A percentile compares a stretch with the other conserved stretches of the same genome.
Conservation (phyloP, 225 moss, liverwort and hornwort genomes). For the Asterella californica region DNA sequence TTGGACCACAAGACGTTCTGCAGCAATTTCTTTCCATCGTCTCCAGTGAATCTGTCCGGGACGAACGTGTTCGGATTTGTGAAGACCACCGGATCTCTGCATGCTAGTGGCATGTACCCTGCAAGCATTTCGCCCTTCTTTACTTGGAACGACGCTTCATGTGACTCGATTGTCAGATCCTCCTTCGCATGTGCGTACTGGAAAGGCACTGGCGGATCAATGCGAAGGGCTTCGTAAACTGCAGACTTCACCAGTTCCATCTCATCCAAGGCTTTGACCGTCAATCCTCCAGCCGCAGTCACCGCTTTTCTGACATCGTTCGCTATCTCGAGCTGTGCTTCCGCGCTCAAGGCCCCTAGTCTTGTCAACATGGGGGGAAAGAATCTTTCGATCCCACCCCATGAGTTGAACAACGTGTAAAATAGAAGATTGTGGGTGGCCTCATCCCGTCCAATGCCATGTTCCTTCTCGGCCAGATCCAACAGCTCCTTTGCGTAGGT, state of each 20-base stretch:
- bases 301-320: constrained; percentile 41
- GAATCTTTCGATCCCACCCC: constrained; percentile 33
- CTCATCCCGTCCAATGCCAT: constrained; percentile 37
- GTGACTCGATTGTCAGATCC: constrained; percentile 41
- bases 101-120: constrained; percentile 6
- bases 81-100: constrained; percentile 12
- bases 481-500: constrained; percentile 32
- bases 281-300: constrained; percentile 33
- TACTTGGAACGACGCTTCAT: constrained; percentile 42
- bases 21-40: constrained; percentile 56
- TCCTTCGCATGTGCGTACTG: constrained; percentile 49
- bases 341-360: constrained; percentile 24
- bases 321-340: constrained; percentile 38
- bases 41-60: constrained; percentile 57
- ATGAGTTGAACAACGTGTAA: constrained; percentile 34
- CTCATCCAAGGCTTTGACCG: constrained; percentile 24
- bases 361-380: constrained; percentile 24
- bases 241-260: constrained; percentile 43
- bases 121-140: constrained; percentile 30
- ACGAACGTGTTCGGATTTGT: not conserved
- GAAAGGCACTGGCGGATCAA: constrained; percentile 44
- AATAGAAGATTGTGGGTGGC: constrained; percentile 45
- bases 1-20: constrained; percentile 68
- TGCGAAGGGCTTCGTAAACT: constrained; percentile 44
- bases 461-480: constrained; percentile 32